Percentiles rank a stretch among this genome's conserved stretches.
Conservation (phyloP, 495 filamentous ascomycete genomes). For the Neurospora hispaniola region DNA sequence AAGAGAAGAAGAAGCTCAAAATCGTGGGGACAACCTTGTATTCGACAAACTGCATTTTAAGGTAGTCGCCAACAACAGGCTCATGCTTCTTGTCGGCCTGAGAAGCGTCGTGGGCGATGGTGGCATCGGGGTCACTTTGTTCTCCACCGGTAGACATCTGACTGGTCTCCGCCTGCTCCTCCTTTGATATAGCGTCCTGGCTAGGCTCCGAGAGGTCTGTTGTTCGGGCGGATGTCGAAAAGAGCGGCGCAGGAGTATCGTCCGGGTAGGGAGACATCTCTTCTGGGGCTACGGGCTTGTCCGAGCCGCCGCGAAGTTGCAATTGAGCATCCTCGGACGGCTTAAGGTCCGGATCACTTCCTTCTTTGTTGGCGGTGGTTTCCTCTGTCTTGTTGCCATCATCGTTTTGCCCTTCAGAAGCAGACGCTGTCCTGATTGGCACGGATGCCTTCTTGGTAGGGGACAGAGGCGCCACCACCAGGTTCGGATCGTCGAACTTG, state of each 20-base stretch:
- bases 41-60: conserved; percentile 96
- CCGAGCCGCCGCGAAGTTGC: not conserved
- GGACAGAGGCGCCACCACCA: conserved; percentile 40
- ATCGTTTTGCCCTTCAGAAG: not conserved
- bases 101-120: conserved; percentile 6
- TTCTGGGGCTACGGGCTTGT: not conserved
- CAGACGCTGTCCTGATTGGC: not conserved
- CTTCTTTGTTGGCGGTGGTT: not conserved
- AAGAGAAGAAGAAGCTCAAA: conserved; percentile 94
- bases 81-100: conserved; percentile 16
- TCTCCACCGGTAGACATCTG: conserved; percentile 12
- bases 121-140: conserved; percentile 6
- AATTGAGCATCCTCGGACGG: not conserved
- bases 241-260: conserved; percentile 60
- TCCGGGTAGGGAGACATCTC: conserved; percentile 46
- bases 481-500: conserved; percentile 31
- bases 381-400: not conserved
- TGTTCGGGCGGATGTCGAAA: conserved; percentile 20
- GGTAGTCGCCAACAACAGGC: conserved; percentile 92
- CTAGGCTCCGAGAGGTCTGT: not conserved
- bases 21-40: conserved; percentile 93
- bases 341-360: not conserved
- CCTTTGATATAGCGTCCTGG: not conserved
- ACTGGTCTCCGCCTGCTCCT: conserved; percentile 3
- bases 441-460: conserved; percentile 29